Base-by-base conservation (phyloP, 1,284 basidiomycete species). In the Lentinus polychrous region DNA sequence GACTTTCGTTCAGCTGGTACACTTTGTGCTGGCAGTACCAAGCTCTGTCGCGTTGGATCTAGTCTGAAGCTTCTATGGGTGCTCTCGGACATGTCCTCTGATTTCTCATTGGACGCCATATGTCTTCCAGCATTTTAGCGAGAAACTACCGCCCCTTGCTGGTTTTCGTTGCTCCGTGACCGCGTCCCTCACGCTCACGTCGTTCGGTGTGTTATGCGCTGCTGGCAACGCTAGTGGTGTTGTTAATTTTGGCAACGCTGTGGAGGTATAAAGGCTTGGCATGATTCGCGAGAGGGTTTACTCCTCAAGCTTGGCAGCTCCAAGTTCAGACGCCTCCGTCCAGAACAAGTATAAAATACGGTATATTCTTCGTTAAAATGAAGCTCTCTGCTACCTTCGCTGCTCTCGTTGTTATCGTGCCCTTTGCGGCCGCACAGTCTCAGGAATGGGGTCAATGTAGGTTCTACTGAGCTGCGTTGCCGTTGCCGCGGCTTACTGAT, bases 371-470 rank as follows among this genome's bases (percentile, higher is more conserved):
- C 10, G 60, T 57, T n/a, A n/a, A n/a, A 50, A 56, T 63, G 57
- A 60, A 60, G 54, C 55, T 65, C 50, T 56, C 63, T 33, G 38
- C 55, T n/a, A 50, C 60, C 3, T 61, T 66, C 49, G 50, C 55
- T 15, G 49, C 57, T 31, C 60, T 67, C 43, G 54, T 58, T 5
- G 56, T 59, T 8, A 43, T 63, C 36, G 47, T 66, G 14, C 62
- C 66, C 8, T 55, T 59, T 47, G 63, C 57, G 22, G 44, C 59
- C 20, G 66, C 62, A 2, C 65, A 68, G 52, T 59, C 61, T 12
- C 45, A 48, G 1, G 63, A 60, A 24, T 68, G 64, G 61, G 63
- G 62, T 43, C 67, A 68, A 57, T 68, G 67, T 65, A 52, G 22
- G 62, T 57, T 10, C 6, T 22, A 5, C 20, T 42, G 18, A 10